Base-by-base conservation (phyloP, 805 yeast genomes). In the Lipomyces japonicus region DNA sequence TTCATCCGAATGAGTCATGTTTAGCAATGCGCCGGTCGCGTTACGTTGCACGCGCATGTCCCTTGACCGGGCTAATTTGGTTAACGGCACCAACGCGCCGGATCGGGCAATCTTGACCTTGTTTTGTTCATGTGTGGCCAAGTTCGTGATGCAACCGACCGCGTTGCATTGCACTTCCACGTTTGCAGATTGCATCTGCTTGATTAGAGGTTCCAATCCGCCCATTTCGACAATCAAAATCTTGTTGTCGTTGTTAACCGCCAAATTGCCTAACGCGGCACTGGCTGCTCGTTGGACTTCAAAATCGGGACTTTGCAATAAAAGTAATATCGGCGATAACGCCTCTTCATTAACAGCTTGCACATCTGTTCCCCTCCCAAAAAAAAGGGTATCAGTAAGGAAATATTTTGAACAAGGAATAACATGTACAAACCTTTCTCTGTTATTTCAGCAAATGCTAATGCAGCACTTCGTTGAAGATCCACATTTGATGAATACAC, bases 91-190 rank as follows among this genome's bases (percentile, higher is more conserved):
- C 53, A 93, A 76, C 1, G 98, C 98, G 18, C 98, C 99, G 21
- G 95, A 83, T 42, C 89, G 84, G 19, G 99, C 99, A 63, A 93
- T 93, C 67, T 88, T 89, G 46, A 93, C 82, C 69, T 93, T 93
- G 71, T 93, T 93, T 63, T 88, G 96, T 69, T 93, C 99, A 70
- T 87, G 96, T 4, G 98, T 93, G 5, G 98, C 98, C 68, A 93
- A 78, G 66, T 93, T 93, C 32, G 99, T 93, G 65, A 93, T 90
- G 68, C 98, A 93, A 16, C 99, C 99, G 50, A 93, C 98, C 2
- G 99, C 98, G 66, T 93, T 93, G 70, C 99, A 93, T 71, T 93
- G 98, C 35, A 93, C 97, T 69, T 93, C 99, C 51, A 93, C 95
- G 64, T 93, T 93, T 48, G 93, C 80, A 37, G 95, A 84, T 84